A percentile compares a stretch with the other conserved stretches of the same genome.
These are phyloP conservation scores for Colletotrichum sp. DNA, from an alignment of 2,329 filamentous ascomycete genomes.

Conservation along the genomic window DNA sequence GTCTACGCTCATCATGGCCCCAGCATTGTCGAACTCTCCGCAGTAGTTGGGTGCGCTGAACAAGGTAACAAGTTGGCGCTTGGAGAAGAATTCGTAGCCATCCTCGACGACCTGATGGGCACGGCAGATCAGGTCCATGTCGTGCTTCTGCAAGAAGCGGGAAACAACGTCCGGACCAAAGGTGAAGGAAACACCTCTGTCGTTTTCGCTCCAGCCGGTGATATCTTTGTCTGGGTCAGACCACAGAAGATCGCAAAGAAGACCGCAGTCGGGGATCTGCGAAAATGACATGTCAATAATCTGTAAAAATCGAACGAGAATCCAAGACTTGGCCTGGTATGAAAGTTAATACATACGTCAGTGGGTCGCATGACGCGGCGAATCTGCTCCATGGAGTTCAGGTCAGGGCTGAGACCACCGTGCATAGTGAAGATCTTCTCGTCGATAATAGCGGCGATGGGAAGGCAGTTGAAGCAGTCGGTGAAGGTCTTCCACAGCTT, in stretches of 20 bases:
- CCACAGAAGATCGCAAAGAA: constrained; percentile 97
- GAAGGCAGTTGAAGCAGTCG: constrained; percentile 98
- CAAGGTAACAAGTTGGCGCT: constrained; percentile 94
- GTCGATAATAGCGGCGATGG: constrained; percentile 97
- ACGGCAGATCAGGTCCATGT: constrained; percentile 99
- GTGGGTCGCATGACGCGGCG: constrained; percentile 98
- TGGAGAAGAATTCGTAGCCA: constrained; percentile 99
- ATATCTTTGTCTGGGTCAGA: constrained; percentile 99
- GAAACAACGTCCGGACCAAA: constrained; percentile 98
- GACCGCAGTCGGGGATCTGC: constrained; percentile 96
- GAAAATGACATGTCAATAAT: background rate
- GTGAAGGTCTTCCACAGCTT: constrained; percentile 99
- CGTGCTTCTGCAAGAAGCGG: constrained; percentile 96
- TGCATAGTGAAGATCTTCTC: constrained; percentile 99
- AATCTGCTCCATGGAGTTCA: constrained; percentile 99
- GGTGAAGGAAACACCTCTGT: constrained; percentile 97
- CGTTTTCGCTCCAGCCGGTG: constrained; percentile 98
- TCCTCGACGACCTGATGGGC: constrained; percentile 99
- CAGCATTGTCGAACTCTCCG: constrained; percentile 98
- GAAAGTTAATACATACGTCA: constrained; percentile 77
- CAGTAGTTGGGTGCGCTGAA: constrained; percentile 99
- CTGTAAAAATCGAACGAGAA: background rate
- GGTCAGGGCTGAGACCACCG: constrained; percentile 92
- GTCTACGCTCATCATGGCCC: constrained; percentile 99
- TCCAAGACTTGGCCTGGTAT: constrained; percentile 15